These are phyloP conservation scores for Cyathus striatus DNA, from an alignment of 768 basidiomycete genomes.

Conservation along the genomic window DNA sequence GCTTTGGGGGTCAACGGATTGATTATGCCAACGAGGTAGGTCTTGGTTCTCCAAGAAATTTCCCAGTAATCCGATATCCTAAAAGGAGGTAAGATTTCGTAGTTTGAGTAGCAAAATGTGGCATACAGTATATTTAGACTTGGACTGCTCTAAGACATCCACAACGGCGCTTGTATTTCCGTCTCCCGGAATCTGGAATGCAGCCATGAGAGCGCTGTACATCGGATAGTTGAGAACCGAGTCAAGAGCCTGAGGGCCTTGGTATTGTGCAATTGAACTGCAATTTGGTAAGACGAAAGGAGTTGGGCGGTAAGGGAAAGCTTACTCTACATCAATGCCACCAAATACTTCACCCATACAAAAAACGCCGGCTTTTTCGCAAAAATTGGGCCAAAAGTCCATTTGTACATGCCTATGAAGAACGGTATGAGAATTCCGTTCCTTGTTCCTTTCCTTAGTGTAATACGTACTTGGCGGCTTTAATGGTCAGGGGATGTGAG, in stretches of 20 bases:
- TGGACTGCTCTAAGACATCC: slow-evolving; percentile 46
- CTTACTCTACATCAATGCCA: slow-evolving; percentile 46
- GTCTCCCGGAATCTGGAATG: slow-evolving; percentile 68
- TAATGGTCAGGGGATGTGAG: neutral
- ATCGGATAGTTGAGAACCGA: slow-evolving; percentile 71
- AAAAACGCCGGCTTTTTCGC: slow-evolving; percentile 72
- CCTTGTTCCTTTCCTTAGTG: too few relatives aligned
- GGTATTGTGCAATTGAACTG: slow-evolving; percentile 53
- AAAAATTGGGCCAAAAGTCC: slow-evolving; percentile 75
- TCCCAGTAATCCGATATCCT: slow-evolving; percentile 49
- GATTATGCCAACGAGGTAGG: slow-evolving; percentile 66
- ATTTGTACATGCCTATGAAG: slow-evolving; percentile 63
- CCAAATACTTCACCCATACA: slow-evolving; percentile 82
- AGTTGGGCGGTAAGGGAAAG: neutral
- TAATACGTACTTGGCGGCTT: slow-evolving; percentile 38
- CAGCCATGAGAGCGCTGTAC: slow-evolving; percentile 57
- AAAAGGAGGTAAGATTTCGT: too few relatives aligned
- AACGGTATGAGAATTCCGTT: too few relatives aligned
- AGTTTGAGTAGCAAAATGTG: neutral
- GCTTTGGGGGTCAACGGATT: slow-evolving; percentile 68
- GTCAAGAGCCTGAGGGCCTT: slow-evolving; percentile 58
- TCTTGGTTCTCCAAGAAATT: slow-evolving; percentile 84
- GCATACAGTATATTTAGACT: slow-evolving; percentile 44
- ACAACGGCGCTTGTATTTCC: slow-evolving; percentile 55
- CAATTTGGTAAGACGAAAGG: neutral